These are phyloP conservation scores for Neckera pumila DNA, from an alignment of 225 moss, liverwort and hornwort genomes.

Conservation along the genomic window DNA sequence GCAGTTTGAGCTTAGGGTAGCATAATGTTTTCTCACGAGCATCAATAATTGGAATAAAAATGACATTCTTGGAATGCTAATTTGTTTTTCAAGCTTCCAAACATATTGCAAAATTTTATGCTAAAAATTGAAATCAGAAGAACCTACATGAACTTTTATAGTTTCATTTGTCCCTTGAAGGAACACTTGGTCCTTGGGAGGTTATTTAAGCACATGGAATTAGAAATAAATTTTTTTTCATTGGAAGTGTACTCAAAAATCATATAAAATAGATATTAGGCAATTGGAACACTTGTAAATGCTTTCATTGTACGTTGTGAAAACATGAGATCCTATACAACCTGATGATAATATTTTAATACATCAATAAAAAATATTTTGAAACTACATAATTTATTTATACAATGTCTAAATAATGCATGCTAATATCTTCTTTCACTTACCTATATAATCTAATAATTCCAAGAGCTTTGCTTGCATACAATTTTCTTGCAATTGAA, in stretches of 20 bases:
- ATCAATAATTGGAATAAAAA: neutral
- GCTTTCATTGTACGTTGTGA: neutral
- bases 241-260: neutral
- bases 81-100: neutral
- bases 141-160: neutral
- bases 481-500: no score
- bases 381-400: no score
- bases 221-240: neutral
- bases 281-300: neutral
- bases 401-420: no score
- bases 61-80: neutral
- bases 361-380: no score
- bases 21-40: neutral
- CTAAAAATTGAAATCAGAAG: neutral
- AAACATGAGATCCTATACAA: no score
- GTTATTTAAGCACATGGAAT: neutral
- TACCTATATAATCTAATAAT: no score
- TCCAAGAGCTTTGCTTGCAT: no score
- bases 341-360: no score
- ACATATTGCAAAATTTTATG: neutral
- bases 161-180: neutral
- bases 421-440: no score
- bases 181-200: rapidly evolving
- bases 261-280: neutral
- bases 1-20: neutral